Evolutionary conservation across 345 rosid species (phyloP), one percentile per base, ranked within the genome.

Genomic region (Moricandia arvensis): DNA sequence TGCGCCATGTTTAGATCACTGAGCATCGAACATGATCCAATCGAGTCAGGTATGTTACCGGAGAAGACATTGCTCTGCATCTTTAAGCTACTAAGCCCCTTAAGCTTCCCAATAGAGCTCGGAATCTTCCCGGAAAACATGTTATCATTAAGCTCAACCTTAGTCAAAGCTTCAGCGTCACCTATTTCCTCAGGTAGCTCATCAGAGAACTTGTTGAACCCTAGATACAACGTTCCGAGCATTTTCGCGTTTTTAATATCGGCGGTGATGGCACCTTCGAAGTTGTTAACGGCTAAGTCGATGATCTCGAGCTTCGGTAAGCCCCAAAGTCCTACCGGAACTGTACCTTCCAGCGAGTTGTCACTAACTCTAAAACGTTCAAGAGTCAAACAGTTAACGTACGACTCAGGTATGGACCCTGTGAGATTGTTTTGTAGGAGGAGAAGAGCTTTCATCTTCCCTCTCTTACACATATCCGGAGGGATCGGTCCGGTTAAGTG

Each of bases 281-380:
- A 41, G 34, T 80, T 81, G 60, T 94, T 94, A 64, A 53, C 45
- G 2, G 81, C 76, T 58, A 91, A 29, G 76, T 94, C 98, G 47
- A 94, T 86, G 15, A 91, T 89, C 51, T 78, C 79, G 54, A 87
- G 76, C 12, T 58, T 6, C 0, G 98, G 96, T 69, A 94, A 81
- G 5, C 97, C 96, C 96, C 97, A 91, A 31, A 94, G 84, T 12
- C 96, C 92, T 0, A 87, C 58, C 0, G 98, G 98, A 45, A 94
- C 85, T 0, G 68, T 78, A 13, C 98, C 98, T 0, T 89, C 75
- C 3, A 94, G 88, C 0, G 81, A 83, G 78, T 94, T 94, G 1
- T 83, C 75, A 59, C 84, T 84, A 17, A 94, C 96, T 71, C 98
- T 85, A 69, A 94, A 91, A 33, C 98, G 87, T 73, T 29, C 1